Evolutionary conservation across 2,329 filamentous ascomycete species (phyloP), one percentile per base, ranked within the genome.

Genomic region (Pestalotiopsis sp.): DNA sequence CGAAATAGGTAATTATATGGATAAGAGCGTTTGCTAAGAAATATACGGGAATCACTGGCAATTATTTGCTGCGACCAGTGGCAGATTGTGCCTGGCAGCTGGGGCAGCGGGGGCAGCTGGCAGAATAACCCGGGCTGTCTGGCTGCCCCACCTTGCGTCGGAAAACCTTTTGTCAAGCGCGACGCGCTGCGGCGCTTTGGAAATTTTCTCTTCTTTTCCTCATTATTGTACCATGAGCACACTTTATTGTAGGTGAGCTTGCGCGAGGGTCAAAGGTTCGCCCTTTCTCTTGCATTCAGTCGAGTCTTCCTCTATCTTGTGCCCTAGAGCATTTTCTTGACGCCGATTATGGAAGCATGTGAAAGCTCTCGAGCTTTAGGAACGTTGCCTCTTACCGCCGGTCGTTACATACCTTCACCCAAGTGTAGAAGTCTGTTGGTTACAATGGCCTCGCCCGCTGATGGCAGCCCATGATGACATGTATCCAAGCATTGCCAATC

Each of bases 291-390:
- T 80, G 83, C 80, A 82, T 57, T 83, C 83, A 80, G 80, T 90
- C 87, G 85, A 89, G 88, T 89, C 84, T 84, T 87, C 88, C 89
- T 91, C 90, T 91, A 91, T 91, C 89, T 88, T 90, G 87, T 90
- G 88, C 84, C 86, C 89, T 76, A 90, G 89, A 91, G 78, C 70
- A 84, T 79, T 74, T 36, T 67, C 77, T 80, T 76, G 79, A 89
- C 89, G 86, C 89, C 88, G 89, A 80, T 89, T 90, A 90, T 91
- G 90, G 90, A 91, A 90, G 88, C 88, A 89, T 86, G 87, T 84
- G 83, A 91, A 87, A 87, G 84, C 80, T 76, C 75, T 77, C 76
- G 69, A 80, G 81, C 84, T 89, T 86, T 75, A 84, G 88, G 88
- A 89, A 82, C 86, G 83, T 74, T 86, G 87, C 86, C 87, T 90